phyloP scores from a whole-genome alignment of 2,329 filamentous ascomycete genomes.

The Rhinocladiella similis region DNA sequence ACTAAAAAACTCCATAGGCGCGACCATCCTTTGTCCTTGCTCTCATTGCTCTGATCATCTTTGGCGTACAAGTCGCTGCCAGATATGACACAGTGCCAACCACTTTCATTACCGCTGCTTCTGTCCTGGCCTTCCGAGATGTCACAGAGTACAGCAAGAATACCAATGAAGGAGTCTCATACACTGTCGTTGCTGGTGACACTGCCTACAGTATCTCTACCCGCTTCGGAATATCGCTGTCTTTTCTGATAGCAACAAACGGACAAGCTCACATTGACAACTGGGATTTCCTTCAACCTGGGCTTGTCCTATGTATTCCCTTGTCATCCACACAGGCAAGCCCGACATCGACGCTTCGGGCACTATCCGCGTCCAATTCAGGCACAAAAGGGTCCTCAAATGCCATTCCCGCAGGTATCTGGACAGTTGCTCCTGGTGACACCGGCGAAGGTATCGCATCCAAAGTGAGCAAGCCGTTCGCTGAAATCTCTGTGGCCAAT shows the following conservation, averaged over 20 bases:
- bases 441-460: slow-evolving; percentile 8
- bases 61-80: not conserved
- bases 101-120: not conserved
- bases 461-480: slow-evolving; percentile 6
- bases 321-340: not conserved
- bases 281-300: not conserved
- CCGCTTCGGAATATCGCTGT: not conserved
- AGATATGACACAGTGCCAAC: not conserved
- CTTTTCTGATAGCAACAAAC: not conserved
- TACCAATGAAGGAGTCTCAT: not conserved
- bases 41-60: not conserved
- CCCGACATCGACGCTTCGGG: slow-evolving; percentile 14
- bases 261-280: not conserved
- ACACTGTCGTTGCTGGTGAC: not conserved
- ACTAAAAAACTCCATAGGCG: not conserved
- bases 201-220: not conserved
- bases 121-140: not conserved
- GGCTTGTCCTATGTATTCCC: not conserved
- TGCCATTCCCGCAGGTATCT: not conserved
- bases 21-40: not conserved
- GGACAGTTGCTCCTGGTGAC: slow-evolving; percentile 12
- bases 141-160: not conserved
- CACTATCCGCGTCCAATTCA: slow-evolving; percentile 6
- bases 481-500: slow-evolving; percentile 10
- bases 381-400: not conserved